Evolutionary conservation across 179 eudicot species (phyloP), one percentile per base, ranked within the genome.

Genomic region (Patellifolia procumbens): DNA sequence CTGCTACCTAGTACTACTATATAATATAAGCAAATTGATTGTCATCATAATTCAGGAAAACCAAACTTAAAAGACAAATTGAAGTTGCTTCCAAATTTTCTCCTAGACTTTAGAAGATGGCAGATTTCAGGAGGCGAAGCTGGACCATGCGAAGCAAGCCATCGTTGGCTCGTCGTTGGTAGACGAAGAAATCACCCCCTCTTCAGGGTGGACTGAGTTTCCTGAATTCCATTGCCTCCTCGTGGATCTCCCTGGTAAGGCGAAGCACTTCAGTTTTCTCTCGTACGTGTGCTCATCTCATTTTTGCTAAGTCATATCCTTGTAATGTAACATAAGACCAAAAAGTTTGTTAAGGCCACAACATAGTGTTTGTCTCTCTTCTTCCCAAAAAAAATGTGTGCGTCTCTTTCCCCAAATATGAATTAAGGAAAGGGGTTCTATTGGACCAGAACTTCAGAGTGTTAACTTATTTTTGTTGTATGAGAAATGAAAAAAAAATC

Each of bases 201-300:
- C 74, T 56, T 58, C 74, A 5, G 80, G 80, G 7, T 72, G 80
- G 83, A 67, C 63, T 7, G 32, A 59, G n/a, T 51, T 42, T 24
- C 71, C 80, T 15, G 24, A 67, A 22, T 59, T 24, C 24, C 80
- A 81, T 73, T 64, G 20, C 26, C 83, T 81, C 31, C 80, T 81
- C 1, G 15, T 81, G 56, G 46, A 76, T 72, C 78, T 81, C 51
- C 83, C 83, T 1, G 83, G 83, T 81, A 72, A 32, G 13, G 42
- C 10, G 1, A 66, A n/a, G 3, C 19, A 2, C 46, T 68, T 43
- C 35, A 24, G 1, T 43, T 24, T 45, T 12, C 10, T 26, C 11
- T 28, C 5, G 20, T 20, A 16, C 26, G 10, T 62, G 16, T 12
- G 12, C n/a, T 35, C 46, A 64, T 34, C 19, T 35, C 28, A 26